Base-by-base conservation (phyloP, 768 basidiomycete genomes). In the Scleroderma citrinum region DNA sequence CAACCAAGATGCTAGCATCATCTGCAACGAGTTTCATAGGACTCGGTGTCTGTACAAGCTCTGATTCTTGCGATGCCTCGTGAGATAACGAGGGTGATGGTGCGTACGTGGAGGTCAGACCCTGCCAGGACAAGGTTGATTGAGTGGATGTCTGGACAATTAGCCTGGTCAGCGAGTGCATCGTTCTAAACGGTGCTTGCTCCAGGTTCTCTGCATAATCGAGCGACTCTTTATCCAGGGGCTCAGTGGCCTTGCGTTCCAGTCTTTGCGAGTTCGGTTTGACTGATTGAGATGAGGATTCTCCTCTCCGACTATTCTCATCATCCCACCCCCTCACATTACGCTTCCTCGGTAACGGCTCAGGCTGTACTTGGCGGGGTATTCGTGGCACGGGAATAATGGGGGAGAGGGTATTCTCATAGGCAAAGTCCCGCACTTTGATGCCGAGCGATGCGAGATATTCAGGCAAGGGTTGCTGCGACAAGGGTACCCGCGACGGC, bases 391-490 rank as follows among this genome's bases (percentile, higher is more conserved):
- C 75, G 2, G 81, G 71, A 26, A 68, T 69, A 35, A 87, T 73
- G 8, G 81, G 80, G 2, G 84, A 82, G 40, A 86, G 67, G 23
- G 69, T 80, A 66, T 73, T 82, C 64, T 85, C 82, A 67, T 81
- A 83, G 14, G 78, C 83, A 71, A 82, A 87, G 67, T 87, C 76
- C 59, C 74, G 69, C 45, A 77, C 71, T 66, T 65, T 69, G 64
- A 76, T 65, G 37, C 71, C 71, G 21, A 67, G 49, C 44, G 59
- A 55, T 23, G 57, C 51, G 43, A 73, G 54, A 19, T 49, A 29
- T 35, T 60, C 63, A 19, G 58, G 52, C 6, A 67, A 54, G 38
- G 78, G 70, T 68, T 76, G 63, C 70, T 57, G 62, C 42, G 59
- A 58, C 11, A 17, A 20, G 17, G 51, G 43, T 26, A 24, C 44